A percentile compares a stretch with the other conserved stretches of the same genome.
Evolutionary conservation across 2,329 filamentous ascomycete genomes (phyloP).

Genomic region (Exophiala calicioides): DNA sequence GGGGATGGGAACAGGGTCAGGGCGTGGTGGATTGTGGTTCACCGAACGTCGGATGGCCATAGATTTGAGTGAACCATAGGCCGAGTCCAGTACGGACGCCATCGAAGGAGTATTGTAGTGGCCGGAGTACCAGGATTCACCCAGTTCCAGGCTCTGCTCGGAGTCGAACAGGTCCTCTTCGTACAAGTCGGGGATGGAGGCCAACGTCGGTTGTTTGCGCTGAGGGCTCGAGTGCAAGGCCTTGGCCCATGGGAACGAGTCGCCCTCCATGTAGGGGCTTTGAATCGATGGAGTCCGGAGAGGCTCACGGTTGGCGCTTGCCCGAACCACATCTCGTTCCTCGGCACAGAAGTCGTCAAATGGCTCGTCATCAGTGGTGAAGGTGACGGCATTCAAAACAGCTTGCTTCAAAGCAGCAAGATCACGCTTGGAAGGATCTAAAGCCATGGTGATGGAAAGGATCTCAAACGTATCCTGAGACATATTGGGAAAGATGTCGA

Average conservation of each 20-base stretch:
- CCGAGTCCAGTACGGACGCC: conserved; percentile 81
- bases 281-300: conserved; percentile 93
- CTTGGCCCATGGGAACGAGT: conserved; percentile 93
- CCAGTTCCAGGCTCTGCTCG: conserved; percentile 53
- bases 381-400: conserved; percentile 77
- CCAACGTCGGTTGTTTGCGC: conserved; percentile 76
- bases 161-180: conserved; percentile 85
- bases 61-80: conserved; percentile 80
- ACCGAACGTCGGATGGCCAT: conserved; percentile 52
- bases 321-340: conserved; percentile 73
- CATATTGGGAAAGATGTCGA: conserved; percentile 98
- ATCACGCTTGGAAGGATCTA: conserved; percentile 88
- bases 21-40: conserved; percentile 47
- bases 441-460: conserved; percentile 81
- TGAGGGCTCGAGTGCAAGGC: conserved; percentile 76
- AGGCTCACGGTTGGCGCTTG: conserved; percentile 85
- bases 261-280: conserved; percentile 75
- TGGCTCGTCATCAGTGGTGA: conserved; percentile 88
- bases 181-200: conserved; percentile 78
- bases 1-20: conserved; percentile 70
- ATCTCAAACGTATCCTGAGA: conserved; percentile 97
- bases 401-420: conserved; percentile 75
- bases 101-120: conserved; percentile 77
- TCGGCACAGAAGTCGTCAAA: conserved; percentile 83
- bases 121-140: conserved; percentile 74